A percentile compares a stretch with the other conserved stretches of the same genome.
phyloP scores from a whole-genome alignment of 805 yeast species.

The Candida orba region DNA sequence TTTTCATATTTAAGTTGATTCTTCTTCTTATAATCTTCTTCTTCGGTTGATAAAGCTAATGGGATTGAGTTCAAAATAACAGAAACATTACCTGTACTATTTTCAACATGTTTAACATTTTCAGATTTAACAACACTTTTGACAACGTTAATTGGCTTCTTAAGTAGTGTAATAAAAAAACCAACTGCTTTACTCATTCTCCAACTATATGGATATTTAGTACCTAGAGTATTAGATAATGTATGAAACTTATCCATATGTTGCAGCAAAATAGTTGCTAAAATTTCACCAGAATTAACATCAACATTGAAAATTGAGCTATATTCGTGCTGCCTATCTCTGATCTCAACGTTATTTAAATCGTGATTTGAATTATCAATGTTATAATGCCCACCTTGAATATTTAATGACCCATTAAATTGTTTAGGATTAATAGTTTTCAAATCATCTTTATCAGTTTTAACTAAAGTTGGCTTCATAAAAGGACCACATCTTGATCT shows the following conservation, averaged over 20 bases:
- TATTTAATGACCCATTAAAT: constrained; percentile 10
- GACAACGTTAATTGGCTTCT: constrained; percentile 24
- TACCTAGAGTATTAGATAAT: constrained; percentile 40
- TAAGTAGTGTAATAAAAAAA: constrained; percentile 33
- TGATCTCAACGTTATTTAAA: constrained; percentile 14
- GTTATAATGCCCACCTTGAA: constrained; percentile 5
- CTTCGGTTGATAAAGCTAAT: constrained; percentile 15
- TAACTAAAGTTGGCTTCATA: constrained; percentile 19
- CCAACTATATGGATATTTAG: constrained; percentile 61
- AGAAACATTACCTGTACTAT: constrained; percentile 18
- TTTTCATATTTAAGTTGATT: background rate
- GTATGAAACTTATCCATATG: constrained; percentile 37
- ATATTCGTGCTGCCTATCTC: constrained; percentile 17
- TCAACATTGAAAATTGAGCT: constrained; percentile 27
- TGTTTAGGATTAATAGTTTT: constrained; percentile 11
- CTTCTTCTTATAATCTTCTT: constrained; percentile 9
- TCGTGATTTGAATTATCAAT: constrained; percentile 21
- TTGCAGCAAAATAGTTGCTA: constrained; percentile 30
- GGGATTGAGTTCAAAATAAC: constrained; percentile 20
- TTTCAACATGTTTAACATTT: constrained; percentile 15
- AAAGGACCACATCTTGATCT: constrained; percentile 40
- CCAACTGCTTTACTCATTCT: constrained; percentile 53
- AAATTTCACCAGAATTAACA: constrained; percentile 29
- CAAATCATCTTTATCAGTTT: background rate
- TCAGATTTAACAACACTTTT: constrained; percentile 20